These are phyloP conservation scores for Sarocladiaceae sp. DNA, from an alignment of 2,329 filamentous ascomycete species.

Conservation along the genomic window DNA sequence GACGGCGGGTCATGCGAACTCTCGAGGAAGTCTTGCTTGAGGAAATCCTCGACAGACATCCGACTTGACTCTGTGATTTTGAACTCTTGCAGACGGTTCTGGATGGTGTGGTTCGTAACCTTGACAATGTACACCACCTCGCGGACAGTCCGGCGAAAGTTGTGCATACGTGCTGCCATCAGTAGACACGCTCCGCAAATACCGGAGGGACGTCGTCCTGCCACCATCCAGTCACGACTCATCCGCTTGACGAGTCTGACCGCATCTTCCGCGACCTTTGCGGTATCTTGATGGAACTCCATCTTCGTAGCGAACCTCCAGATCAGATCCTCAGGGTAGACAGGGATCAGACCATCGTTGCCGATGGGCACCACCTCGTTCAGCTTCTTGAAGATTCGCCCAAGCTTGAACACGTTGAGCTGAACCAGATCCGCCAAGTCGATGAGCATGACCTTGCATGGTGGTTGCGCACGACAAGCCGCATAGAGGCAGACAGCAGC, in stretches of 20 bases:
- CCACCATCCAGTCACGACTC: slow-evolving; percentile 96
- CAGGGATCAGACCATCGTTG: slow-evolving; percentile 59
- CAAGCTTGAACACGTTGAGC: slow-evolving; percentile 90
- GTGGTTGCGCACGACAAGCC: slow-evolving; percentile 73
- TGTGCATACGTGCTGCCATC: slow-evolving; percentile 96
- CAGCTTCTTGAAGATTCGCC: slow-evolving; percentile 82
- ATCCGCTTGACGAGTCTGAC: slow-evolving; percentile 85
- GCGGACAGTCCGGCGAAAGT: slow-evolving; percentile 85
- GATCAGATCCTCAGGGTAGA: slow-evolving; percentile 87
- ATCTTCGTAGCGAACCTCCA: slow-evolving; percentile 87
- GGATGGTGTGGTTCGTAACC: slow-evolving; percentile 89
- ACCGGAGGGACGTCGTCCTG: slow-evolving; percentile 87
- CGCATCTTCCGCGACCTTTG: slow-evolving; percentile 83
- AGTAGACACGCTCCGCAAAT: slow-evolving; percentile 93
- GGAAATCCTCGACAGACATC: slow-evolving; percentile 84
- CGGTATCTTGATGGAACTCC: slow-evolving; percentile 79
- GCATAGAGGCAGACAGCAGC: slow-evolving; percentile 90
- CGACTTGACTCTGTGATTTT: slow-evolving; percentile 78
- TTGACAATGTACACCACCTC: slow-evolving; percentile 99
- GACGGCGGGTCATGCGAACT: slow-evolving; percentile 78
- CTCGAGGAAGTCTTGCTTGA: slow-evolving; percentile 67
- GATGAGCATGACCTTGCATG: slow-evolving; percentile 88
- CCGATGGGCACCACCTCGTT: slow-evolving; percentile 68
- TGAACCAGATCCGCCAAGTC: slow-evolving; percentile 81
- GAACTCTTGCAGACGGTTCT: slow-evolving; percentile 89